Evolutionary conservation across 1,284 basidiomycete species (phyloP).

Genomic region (Apiotrichum gamsii): DNA sequence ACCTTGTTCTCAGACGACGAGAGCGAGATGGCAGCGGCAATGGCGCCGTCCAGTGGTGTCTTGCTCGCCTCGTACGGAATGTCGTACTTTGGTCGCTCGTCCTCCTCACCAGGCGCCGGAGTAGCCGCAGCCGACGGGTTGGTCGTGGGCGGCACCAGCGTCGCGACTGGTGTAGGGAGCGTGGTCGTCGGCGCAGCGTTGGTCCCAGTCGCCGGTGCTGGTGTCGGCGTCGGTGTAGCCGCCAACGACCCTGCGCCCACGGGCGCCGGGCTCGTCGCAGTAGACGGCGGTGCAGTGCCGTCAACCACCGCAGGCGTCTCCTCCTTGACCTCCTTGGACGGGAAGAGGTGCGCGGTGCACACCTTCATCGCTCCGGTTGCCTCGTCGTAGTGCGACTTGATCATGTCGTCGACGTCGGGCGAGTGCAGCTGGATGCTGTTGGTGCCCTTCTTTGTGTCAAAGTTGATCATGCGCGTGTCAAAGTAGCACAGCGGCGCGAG

Average conservation of each 20-base stretch:
- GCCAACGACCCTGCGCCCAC: too few species aligned
- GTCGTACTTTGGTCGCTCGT: slow-evolving; percentile 7
- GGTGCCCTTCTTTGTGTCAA: slow-evolving; percentile 61
- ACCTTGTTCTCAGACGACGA: slow-evolving; percentile 83
- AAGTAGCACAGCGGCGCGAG: slow-evolving; percentile 92
- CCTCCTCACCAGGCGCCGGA: slow-evolving; percentile 10
- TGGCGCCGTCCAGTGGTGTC: slow-evolving; percentile 86
- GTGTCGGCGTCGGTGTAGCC: background rate
- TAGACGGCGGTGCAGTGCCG: background rate
- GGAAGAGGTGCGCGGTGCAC: slow-evolving; percentile 72
- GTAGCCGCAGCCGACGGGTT: slow-evolving; percentile 11
- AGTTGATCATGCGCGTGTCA: slow-evolving; percentile 84
- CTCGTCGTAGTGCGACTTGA: slow-evolving; percentile 42
- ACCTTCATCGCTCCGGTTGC: slow-evolving; percentile 72
- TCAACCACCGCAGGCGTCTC: slow-evolving; percentile 3
- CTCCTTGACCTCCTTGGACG: slow-evolving; percentile 15
- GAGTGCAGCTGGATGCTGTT: slow-evolving; percentile 28
- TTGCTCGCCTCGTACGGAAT: slow-evolving; percentile 70
- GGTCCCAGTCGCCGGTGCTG: background rate
- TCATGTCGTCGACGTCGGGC: slow-evolving; percentile 43
- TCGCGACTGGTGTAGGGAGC: background rate
- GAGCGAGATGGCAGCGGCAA: slow-evolving; percentile 82
- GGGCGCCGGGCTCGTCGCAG: background rate
- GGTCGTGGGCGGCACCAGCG: slow-evolving; percentile 10
- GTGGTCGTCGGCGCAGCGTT: background rate